Evolutionary conservation across 345 rosid species (phyloP), one percentile per base, ranked within the genome.

Genomic region (Bruguiera sexangula): DNA sequence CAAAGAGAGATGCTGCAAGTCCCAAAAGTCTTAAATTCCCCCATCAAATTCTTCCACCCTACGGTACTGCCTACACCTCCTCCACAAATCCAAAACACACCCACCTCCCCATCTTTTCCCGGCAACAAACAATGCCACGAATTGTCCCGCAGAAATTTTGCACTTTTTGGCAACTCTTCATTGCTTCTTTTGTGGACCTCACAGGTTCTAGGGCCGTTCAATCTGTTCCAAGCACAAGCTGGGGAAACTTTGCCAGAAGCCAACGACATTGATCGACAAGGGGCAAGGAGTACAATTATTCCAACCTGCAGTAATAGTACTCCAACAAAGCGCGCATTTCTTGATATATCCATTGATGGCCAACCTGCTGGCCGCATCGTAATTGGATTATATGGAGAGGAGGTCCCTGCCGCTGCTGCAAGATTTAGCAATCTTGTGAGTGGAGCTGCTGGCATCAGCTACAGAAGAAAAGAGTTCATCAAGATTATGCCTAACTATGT

Each of bases 381-480:
- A 10, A 74, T 91, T n/a, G 98, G 97, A 6, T 68, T 94, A 59
- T 85, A 82, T 52, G 90, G 75, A 31, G 83, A 87, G 26, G 82
- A 80, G 69, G 87, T 77, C 3, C 93, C 96, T 3, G 80, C 80
- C 3, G 97, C 93, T 64, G 86, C 86, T 16, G 84, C 82, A 1
- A 80, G 93, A 75, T 91, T 94, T 69, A 75, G 75, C 51, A 84
- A 80, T 30, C 86, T 94, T 8, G 92, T 86, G 0, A 86, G 87
- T 60, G 98, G 98, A 52, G 79, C 86, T 53, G 92, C 96, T 1
- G 97, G 98, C 9, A 76, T 91, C 16, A 91, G 90, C 74, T 94
- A 91, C 82, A 84, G 93, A 72, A 87, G 93, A 74, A 94, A 91
- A 79, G 97, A 91, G 81, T 94, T 94, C 73, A 62, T 82, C 32